Conservation (phyloP, 345 rosid genomes). For the Moringa oleifera region DNA sequence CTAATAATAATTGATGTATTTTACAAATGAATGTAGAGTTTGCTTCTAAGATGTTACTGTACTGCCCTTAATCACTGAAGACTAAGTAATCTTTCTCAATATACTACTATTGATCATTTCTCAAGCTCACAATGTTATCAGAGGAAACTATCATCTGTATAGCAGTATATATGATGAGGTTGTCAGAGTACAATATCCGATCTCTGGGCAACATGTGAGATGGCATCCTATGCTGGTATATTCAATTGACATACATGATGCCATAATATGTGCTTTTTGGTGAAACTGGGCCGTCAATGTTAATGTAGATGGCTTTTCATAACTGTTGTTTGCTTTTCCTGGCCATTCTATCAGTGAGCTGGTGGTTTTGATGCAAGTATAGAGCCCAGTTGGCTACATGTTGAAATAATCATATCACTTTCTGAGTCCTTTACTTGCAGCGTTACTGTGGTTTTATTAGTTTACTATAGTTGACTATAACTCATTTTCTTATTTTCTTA, state of each 20-base stretch:
- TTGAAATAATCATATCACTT: background rate
- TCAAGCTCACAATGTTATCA: too few relatives aligned
- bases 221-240: too few relatives aligned
- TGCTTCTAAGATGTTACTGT: background rate
- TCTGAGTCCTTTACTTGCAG: background rate
- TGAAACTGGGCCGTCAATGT: background rate
- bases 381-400: background rate
- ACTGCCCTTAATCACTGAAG: background rate
- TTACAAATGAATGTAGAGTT: too few relatives aligned
- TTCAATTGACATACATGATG: background rate
- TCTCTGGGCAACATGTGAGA: too few relatives aligned
- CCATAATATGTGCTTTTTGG: background rate
- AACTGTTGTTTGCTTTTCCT: background rate
- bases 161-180: too few relatives aligned
- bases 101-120: background rate
- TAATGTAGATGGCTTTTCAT: background rate
- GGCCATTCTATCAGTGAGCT: background rate
- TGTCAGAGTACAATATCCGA: too few relatives aligned
- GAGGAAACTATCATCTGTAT: too few relatives aligned
- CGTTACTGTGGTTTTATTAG: background rate
- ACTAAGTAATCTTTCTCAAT: background rate
- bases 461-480: too few relatives aligned
- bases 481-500: background rate
- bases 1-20: too few relatives aligned
- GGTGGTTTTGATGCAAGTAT: background rate